Evolutionary conservation across 768 basidiomycete species (phyloP).

Genomic region (Termitomyces sp.): DNA sequence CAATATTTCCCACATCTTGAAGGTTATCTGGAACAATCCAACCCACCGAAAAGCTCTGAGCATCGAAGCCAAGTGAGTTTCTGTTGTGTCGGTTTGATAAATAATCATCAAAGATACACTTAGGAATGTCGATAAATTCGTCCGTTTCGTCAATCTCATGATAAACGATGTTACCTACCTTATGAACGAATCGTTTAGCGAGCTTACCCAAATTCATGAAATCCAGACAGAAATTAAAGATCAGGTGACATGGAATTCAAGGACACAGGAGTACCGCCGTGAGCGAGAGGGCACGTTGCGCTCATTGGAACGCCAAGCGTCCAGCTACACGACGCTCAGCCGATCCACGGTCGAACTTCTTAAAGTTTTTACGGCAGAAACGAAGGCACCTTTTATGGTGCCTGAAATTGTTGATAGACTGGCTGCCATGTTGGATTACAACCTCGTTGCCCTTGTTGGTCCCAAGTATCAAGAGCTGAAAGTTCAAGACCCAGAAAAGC

Average conservation of each 20-base stretch:
- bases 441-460: constrained; percentile 84
- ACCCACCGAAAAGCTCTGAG: constrained; percentile 84
- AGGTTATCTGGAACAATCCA: constrained; percentile 89
- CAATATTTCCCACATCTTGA: constrained; percentile 84
- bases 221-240: constrained; percentile 87
- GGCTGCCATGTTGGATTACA: constrained; percentile 96
- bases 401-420: constrained; percentile 94
- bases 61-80: constrained; percentile 63
- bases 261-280: constrained; percentile 68
- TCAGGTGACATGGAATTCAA: constrained; percentile 61
- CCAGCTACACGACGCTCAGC: constrained; percentile 83
- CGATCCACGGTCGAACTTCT: constrained; percentile 87
- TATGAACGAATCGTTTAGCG: constrained; percentile 91
- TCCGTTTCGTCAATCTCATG: constrained; percentile 94
- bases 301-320: constrained; percentile 79
- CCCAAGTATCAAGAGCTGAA: constrained; percentile 84
- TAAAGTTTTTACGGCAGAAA: constrained; percentile 89
- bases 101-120: background rate
- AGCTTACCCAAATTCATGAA: constrained; percentile 83
- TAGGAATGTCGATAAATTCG: constrained; percentile 89
- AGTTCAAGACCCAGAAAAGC: constrained; percentile 84
- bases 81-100: background rate
- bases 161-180: constrained; percentile 99
- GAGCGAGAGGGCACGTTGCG: constrained; percentile 80
- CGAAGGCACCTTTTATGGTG: constrained; percentile 90